Conservation (phyloP, 768 basidiomycete genomes). For the Naganishia randhawae region DNA sequence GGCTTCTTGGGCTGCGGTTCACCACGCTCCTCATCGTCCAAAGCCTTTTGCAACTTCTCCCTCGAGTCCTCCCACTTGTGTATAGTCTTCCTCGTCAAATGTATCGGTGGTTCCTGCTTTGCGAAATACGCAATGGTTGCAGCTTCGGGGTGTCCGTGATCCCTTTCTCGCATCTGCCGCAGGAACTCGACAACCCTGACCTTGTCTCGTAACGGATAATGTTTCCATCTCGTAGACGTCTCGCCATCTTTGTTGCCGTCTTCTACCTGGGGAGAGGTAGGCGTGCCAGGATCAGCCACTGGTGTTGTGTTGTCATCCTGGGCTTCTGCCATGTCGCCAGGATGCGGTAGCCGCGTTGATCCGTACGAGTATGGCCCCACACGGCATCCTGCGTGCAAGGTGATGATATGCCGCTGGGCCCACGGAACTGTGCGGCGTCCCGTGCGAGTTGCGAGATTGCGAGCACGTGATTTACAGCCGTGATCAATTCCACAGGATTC, state of each 20-base stretch:
- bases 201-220: conserved; percentile 18
- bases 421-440: too few species aligned
- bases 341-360: too few species aligned
- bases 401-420: too few species aligned
- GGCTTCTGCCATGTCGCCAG: not conserved
- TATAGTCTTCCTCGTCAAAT: conserved; percentile 18
- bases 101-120: conserved; percentile 20
- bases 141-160: conserved; percentile 19
- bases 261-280: not conserved
- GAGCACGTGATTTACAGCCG: too few species aligned
- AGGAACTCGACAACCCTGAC: conserved; percentile 16
- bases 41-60: conserved; percentile 9
- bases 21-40: conserved; percentile 18
- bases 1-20: conserved; percentile 5
- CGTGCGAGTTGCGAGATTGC: too few species aligned
- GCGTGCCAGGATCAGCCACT: not conserved
- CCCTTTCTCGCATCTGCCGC: conserved; percentile 10
- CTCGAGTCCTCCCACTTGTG: conserved; percentile 18
- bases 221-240: conserved; percentile 12
- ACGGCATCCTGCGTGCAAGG: too few species aligned
- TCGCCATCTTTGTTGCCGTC: conserved; percentile 7
- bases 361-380: too few species aligned
- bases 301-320: not conserved
- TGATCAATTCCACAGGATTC: not conserved
- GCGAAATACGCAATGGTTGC: conserved; percentile 13